These are phyloP conservation scores for Moesziomyces parantarcticus DNA, from an alignment of 1,284 basidiomycete genomes.

Conservation along the genomic window DNA sequence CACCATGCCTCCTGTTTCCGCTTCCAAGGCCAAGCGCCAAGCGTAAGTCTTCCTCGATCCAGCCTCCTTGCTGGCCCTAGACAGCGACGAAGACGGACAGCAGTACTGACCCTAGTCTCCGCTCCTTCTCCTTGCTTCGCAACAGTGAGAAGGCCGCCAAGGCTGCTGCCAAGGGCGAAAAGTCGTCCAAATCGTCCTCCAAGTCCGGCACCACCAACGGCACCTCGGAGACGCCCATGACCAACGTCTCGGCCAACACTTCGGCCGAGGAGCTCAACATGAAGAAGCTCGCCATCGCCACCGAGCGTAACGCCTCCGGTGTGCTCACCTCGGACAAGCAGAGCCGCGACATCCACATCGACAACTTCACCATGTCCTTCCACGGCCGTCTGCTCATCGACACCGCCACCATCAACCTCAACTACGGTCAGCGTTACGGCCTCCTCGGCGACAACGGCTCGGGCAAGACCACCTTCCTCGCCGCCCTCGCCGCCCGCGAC, in stretches of 20 bases:
- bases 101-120: neutral
- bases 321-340: slow-evolving; percentile 92
- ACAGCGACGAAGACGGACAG: no score
- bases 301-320: slow-evolving; percentile 71
- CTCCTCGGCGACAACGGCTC: slow-evolving; percentile 96
- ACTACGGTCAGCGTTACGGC: slow-evolving; percentile 95
- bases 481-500: slow-evolving; percentile 72
- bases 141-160: slow-evolving; percentile 67
- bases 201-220: slow-evolving; percentile 55
- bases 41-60: slow-evolving; percentile 59
- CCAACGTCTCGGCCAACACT: slow-evolving; percentile 53
- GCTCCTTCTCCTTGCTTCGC: neutral
- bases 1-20: slow-evolving; percentile 64
- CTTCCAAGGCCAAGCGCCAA: slow-evolving; percentile 68
- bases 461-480: slow-evolving; percentile 81
- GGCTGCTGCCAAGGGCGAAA: slow-evolving; percentile 61
- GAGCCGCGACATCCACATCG: slow-evolving; percentile 95
- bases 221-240: slow-evolving; percentile 55
- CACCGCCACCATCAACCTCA: slow-evolving; percentile 87
- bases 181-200: slow-evolving; percentile 52
- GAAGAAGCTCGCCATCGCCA: slow-evolving; percentile 66
- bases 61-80: neutral
- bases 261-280: slow-evolving; percentile 61
- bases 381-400: slow-evolving; percentile 94
- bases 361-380: slow-evolving; percentile 94